Conservation (phyloP, 2,329 filamentous ascomycete genomes). For the Xylariomycetidae sp. region DNA sequence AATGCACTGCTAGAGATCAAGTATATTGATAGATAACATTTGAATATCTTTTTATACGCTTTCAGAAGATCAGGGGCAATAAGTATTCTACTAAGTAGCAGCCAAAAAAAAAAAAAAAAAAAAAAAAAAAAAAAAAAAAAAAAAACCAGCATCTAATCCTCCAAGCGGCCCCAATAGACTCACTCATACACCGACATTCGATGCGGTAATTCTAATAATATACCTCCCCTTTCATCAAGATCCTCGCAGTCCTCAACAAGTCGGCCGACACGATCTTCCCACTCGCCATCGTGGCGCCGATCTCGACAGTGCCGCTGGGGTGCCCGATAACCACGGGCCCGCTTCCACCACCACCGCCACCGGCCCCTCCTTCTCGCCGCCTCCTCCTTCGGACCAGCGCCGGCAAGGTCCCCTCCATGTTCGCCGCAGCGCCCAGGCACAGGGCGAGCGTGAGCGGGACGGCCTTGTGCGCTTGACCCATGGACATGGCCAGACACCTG, state of each 20-base stretch:
- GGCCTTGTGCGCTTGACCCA: constrained; percentile 41
- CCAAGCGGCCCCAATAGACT: too few relatives aligned
- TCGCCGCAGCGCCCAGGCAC: constrained; percentile 34
- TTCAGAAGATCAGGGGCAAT: too few relatives aligned
- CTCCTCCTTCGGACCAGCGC: too few relatives aligned
- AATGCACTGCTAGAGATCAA: too few relatives aligned
- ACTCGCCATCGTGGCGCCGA: constrained; percentile 35
- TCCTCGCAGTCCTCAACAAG: constrained; percentile 41
- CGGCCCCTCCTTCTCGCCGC: constrained; percentile 10
- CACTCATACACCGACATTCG: too few relatives aligned
- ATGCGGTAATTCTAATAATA: too few relatives aligned
- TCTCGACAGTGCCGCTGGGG: constrained; percentile 41
- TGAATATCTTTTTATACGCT: too few relatives aligned
- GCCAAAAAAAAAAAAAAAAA: too few relatives aligned
- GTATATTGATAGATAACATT: too few relatives aligned
- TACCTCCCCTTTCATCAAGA: constrained; percentile 46
- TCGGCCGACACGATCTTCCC: constrained; percentile 40
- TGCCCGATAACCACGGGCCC: constrained; percentile 39
- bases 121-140: too few relatives aligned
- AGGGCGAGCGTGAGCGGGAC: constrained; percentile 37
- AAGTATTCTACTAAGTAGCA: too few relatives aligned
- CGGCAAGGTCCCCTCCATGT: constrained; percentile 37
- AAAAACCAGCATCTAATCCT: too few relatives aligned
- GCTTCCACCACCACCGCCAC: background rate
- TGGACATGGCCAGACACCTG: constrained; percentile 40